phyloP scores from a whole-genome alignment of 768 basidiomycete genomes.

The Collybiopsis confluens region DNA sequence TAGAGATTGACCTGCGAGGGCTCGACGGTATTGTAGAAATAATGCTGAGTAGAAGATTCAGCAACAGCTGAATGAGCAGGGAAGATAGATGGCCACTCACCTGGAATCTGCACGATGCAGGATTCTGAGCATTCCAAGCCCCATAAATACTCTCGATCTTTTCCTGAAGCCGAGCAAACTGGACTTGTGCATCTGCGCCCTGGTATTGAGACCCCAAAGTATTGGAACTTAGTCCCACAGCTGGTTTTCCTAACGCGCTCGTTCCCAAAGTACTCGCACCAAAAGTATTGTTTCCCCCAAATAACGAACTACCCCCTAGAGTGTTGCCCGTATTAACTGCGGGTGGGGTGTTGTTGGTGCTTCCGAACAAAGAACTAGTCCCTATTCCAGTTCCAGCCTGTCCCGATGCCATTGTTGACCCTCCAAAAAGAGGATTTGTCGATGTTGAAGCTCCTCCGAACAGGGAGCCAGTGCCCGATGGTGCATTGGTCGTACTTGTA shows the following conservation, averaged over 20 bases:
- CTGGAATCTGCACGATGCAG: conserved; percentile 76
- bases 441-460: conserved; percentile 30
- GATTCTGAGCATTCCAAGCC: conserved; percentile 54
- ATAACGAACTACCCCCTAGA: conserved; percentile 3
- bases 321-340: conserved; percentile 23
- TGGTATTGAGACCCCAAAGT: conserved; percentile 34
- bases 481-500: conserved; percentile 10
- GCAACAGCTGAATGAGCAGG: background rate
- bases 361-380: conserved; percentile 24
- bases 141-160: conserved; percentile 60
- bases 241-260: conserved; percentile 17
- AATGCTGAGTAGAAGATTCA: conserved; percentile 42
- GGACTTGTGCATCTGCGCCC: conserved; percentile 57
- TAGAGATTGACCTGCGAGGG: conserved; percentile 62
- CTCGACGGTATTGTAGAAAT: conserved; percentile 83
- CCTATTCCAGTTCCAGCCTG: background rate
- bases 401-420: conserved; percentile 9
- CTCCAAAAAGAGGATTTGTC: conserved; percentile 10
- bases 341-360: conserved; percentile 22
- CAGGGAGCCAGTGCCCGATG: background rate
- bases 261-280: conserved; percentile 27
- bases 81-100: conserved; percentile 33
- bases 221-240: conserved; percentile 25
- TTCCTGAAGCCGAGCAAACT: conserved; percentile 49
- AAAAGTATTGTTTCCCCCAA: conserved; percentile 21